Evolutionary conservation across 1,284 basidiomycete genomes (phyloP), one percentile per base, ranked within the genome.

Genomic region (Meripilus lineatus): DNA sequence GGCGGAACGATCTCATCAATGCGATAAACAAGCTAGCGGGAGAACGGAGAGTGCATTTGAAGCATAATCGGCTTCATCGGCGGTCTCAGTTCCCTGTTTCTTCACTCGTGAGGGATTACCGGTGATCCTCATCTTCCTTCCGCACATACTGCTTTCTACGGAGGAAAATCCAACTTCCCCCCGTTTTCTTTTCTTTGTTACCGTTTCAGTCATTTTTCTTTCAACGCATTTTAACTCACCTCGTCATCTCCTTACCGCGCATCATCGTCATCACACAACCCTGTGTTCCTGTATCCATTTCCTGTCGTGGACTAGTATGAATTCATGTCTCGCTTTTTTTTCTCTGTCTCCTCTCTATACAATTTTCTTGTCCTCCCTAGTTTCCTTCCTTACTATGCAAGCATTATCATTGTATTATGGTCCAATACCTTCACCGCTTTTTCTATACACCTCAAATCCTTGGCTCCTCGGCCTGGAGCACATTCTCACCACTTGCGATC

Each of bases 21-120:
- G 78, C 86, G 10, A 89, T 89, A 58, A 82, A 81, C 59, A 84
- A 84, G 61, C 74, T 87, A 40, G 84, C 80, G 34, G 63, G 66
- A 40, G 72, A 75, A 55, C 66, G 71, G 33, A 57, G 55, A 50
- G 47, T 51, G 47, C 53, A 54, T 15, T 23, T 56, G 40, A 53
- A 53, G 36, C 46, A 55, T 26, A 55, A 45, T 38, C 49, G 54
- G 17, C 44, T 50, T 7, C 50, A 55, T 22, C 56, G 28, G n/a
- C 8, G 28, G 10, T 30, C 8, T 54, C 38, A 40, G 20, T 14
- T n/a, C 22, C n/a, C 36, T 23, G n/a, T 14, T 40, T 7, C 24
- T 7, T 30, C 38, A 26, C 17, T 40, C 17, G 38, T 35, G 10
- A 8, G 34, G 10, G 34, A 30, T 10, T 30, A 10, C 28, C 8